Percentiles rank a stretch among this genome's conserved stretches.
Conservation (phyloP, 345 rosid species). For the Cardamine chenopodiifolia region DNA sequence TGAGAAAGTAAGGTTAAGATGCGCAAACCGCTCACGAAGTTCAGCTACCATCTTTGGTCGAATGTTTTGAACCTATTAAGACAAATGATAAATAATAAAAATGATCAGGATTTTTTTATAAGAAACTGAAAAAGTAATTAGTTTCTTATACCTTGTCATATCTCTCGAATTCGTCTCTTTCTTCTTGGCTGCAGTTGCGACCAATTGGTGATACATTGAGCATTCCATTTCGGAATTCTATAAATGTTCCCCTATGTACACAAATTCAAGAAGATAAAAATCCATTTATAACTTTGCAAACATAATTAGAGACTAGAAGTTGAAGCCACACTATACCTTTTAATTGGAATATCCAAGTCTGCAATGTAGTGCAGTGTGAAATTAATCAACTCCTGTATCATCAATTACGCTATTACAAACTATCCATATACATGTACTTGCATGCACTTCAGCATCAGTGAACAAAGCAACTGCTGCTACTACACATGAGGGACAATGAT, state of each 20-base stretch:
- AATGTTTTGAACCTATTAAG: constrained; percentile 75
- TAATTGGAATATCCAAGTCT: constrained; percentile 95
- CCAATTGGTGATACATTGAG: constrained; percentile 97
- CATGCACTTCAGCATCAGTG: neutral
- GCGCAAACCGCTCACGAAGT: constrained; percentile 85
- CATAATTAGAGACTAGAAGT: constrained; percentile 9
- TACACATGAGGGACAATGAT: constrained; percentile 6
- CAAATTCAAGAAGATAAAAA: constrained; percentile 16
- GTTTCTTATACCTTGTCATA: constrained; percentile 75
- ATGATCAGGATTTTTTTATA: neutral
- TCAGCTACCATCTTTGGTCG: constrained; percentile 82
- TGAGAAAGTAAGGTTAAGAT: constrained; percentile 91
- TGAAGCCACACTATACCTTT: constrained; percentile 57
- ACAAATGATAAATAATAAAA: constrained; percentile 23
- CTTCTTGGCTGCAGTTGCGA: constrained; percentile 98
- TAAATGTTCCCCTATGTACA: constrained; percentile 81
- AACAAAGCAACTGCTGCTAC: constrained; percentile 3
- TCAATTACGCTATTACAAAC: constrained; percentile 24
- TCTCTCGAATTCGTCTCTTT: constrained; percentile 93
- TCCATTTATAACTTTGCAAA: neutral
- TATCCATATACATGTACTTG: neutral
- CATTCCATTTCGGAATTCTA: constrained; percentile 98
- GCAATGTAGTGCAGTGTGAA: constrained; percentile 89
- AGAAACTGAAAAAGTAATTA: constrained; percentile 4
- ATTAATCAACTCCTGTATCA: constrained; percentile 82